Evolutionary conservation across 129 eudicot species (phyloP).

Genomic region (Chrysanthemum makinoi): DNA sequence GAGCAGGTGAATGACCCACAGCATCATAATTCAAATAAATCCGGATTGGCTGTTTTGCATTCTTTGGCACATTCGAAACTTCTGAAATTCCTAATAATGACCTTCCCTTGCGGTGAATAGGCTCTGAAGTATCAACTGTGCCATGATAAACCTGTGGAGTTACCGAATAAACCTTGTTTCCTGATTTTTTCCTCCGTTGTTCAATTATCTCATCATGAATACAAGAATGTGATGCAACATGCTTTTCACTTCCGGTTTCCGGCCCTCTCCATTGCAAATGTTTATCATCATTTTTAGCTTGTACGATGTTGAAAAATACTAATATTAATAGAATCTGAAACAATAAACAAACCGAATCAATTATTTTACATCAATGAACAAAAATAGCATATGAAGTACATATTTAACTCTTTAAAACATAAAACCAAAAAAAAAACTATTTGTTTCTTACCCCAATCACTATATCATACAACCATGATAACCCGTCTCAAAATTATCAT

Average conservation of each 20-base stretch:
- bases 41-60: slow-evolving; percentile 76
- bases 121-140: slow-evolving; percentile 24
- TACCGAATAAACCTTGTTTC: slow-evolving; percentile 77
- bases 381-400: not conserved
- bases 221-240: slow-evolving; percentile 74
- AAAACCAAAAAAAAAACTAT: too few relatives aligned
- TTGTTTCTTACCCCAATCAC: not conserved
- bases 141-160: slow-evolving; percentile 73
- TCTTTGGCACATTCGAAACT: slow-evolving; percentile 28
- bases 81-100: slow-evolving; percentile 57
- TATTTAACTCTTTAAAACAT: not conserved
- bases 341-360: slow-evolving; percentile 3
- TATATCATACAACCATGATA: slow-evolving; percentile 3
- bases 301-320: slow-evolving; percentile 41
- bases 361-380: slow-evolving; percentile 12
- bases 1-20: slow-evolving; percentile 94
- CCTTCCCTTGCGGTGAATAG: slow-evolving; percentile 66
- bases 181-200: slow-evolving; percentile 74
- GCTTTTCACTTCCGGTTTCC: slow-evolving; percentile 36
- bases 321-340: slow-evolving; percentile 64
- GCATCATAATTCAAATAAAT: slow-evolving; percentile 93
- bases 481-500: slow-evolving; percentile 1
- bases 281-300: slow-evolving; percentile 45
- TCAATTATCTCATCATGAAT: slow-evolving; percentile 95
- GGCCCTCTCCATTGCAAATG: slow-evolving; percentile 29